Base-by-base conservation (phyloP, 345 rosid species). In the Punica granatum region DNA sequence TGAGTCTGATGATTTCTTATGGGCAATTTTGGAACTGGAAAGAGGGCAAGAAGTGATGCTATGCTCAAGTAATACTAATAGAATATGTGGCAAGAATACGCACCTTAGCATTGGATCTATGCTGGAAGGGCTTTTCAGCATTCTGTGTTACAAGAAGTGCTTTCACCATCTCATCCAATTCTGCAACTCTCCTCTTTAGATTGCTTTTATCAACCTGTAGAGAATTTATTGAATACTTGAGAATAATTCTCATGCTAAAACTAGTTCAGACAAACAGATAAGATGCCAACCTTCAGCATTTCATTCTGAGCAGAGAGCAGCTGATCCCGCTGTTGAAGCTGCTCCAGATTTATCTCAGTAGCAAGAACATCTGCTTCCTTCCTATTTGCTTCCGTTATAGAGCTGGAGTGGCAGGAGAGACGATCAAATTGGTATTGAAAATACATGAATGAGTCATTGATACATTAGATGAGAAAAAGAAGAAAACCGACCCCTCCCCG, bases 231-330 rank as follows among this genome's bases (percentile, higher is more conserved):
- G 32, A 30, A 66, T 60, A 65, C 30, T 31, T 26, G 41, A 56
- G 61, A 56, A 56, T 30, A 33, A 26, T 56, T 56, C 34, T 56
- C 19, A 4, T 56, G 18, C 13, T 56, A 56, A 14, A 14, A 56
- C 19, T 51, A 56, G 32, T 23, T 43, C 12, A 31, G 31, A n/a
- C 0, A 33, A 28, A 62, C n/a, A n/a, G 16, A 7, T 21, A 26
- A 48, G 34, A 43, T 21, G 65, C 28, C 31, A 51, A 73, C 97
- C 87, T 93, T 90, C 64, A 90, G 70, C 92, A 93, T 82, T 76
- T 86, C 88, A 69, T 93, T 88, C 77, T 93, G 96, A 60, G 89
- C 84, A 14, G 87, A 77, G 64, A 90, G 96, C 71, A 90, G 74
- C 83, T 80, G 92, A 75, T 82, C 90, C 68, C 92, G 82, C 79